phyloP scores from a whole-genome alignment of 2,329 filamentous ascomycete genomes.

The Cercospora zeae-maydis region DNA sequence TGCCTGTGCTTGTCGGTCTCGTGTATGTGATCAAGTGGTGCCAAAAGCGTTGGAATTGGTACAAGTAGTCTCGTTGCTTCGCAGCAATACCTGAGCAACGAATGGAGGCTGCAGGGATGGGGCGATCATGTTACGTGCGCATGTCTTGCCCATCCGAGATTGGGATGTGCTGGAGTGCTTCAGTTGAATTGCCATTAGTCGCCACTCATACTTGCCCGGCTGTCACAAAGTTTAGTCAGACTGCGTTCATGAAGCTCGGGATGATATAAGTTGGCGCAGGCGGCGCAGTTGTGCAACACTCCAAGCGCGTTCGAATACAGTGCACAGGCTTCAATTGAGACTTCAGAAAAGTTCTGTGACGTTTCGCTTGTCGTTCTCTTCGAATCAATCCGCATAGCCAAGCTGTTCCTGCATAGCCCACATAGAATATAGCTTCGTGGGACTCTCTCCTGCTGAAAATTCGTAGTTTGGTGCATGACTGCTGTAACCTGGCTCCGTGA shows the following conservation, averaged over 20 bases:
- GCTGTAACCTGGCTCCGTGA: slow-evolving; percentile 4
- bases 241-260: neutral
- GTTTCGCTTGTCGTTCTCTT: neutral
- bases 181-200: too few relatives aligned
- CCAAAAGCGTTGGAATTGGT: slow-evolving; percentile 55
- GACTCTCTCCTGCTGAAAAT: slow-evolving; percentile 30
- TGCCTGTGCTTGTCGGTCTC: slow-evolving; percentile 72
- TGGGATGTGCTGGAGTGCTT: too few relatives aligned
- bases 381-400: neutral
- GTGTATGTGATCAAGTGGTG: slow-evolving; percentile 70
- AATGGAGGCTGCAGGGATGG: neutral
- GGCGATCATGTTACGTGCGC: neutral
- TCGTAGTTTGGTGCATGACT: slow-evolving; percentile 10
- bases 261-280: neutral
- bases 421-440: slow-evolving; percentile 38
- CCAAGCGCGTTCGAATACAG: neutral
- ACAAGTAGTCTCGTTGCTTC: slow-evolving; percentile 22
- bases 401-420: slow-evolving; percentile 34
- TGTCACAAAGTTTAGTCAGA: neutral
- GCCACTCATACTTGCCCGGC: neutral
- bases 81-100: neutral
- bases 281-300: neutral
- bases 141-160: too few relatives aligned
- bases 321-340: neutral
- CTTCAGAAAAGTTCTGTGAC: neutral